Conservation (phyloP, 108 stramenopile genomes). For the Cyclotella atomus region DNA sequence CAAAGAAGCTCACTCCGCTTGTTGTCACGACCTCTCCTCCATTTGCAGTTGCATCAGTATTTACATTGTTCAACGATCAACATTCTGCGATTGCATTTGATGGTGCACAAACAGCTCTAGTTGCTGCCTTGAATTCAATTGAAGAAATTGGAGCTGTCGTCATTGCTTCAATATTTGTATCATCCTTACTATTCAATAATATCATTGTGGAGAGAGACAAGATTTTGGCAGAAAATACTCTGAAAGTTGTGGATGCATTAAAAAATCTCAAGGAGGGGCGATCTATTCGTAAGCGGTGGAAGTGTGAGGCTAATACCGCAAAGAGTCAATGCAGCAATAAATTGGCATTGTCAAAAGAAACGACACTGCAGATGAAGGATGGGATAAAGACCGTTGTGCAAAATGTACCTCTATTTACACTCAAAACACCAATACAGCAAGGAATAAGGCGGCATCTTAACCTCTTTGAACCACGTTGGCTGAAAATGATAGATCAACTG, state of each 20-base stretch:
- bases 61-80: slow-evolving; percentile 30
- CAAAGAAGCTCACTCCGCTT: slow-evolving; percentile 52
- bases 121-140: too few relatives aligned
- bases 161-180: slow-evolving; percentile 44
- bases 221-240: slow-evolving; percentile 43
- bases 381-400: background rate
- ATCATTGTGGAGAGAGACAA: slow-evolving; percentile 55
- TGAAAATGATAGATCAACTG: slow-evolving; percentile 60
- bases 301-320: slow-evolving; percentile 23
- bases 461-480: slow-evolving; percentile 68
- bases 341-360: too few relatives aligned
- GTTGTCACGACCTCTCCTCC: slow-evolving; percentile 44
- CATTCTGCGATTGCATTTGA: slow-evolving; percentile 12
- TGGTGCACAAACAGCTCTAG: background rate
- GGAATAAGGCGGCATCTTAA: slow-evolving; percentile 50
- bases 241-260: slow-evolving; percentile 35
- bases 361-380: background rate
- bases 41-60: slow-evolving; percentile 20
- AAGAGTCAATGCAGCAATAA: background rate
- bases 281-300: slow-evolving; percentile 60
- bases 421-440: slow-evolving; percentile 46
- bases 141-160: slow-evolving; percentile 29
- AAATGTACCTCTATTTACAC: slow-evolving; percentile 53
- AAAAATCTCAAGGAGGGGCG: slow-evolving; percentile 36
- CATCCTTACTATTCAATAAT: slow-evolving; percentile 56